Evolutionary conservation across 2,329 filamentous ascomycete genomes (phyloP), one percentile per base, ranked within the genome.

Genomic region (Sphaerulina populicola): DNA sequence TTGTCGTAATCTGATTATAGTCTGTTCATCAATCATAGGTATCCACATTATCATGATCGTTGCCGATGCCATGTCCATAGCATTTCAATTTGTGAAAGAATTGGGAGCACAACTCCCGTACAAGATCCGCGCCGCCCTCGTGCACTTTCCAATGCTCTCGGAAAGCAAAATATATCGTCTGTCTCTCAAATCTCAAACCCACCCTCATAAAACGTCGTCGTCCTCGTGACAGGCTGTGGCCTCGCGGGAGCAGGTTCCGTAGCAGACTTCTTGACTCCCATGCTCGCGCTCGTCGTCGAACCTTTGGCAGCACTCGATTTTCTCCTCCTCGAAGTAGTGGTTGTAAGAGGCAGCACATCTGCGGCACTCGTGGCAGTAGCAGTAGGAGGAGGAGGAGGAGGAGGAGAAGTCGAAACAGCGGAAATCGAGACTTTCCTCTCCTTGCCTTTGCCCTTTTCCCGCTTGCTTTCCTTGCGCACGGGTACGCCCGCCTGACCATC

Each of bases 401-500:
- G 18, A 4, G 35, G 23, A 15, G 44, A 36, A n/a, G 11, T 40
- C 10, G 44, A 47, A 4, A 47, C 15, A 27, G 23, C 23, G 1
- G 23, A 27, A n/a, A 18, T 40, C 10, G 44, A 47, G 6, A 47
- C 15, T 18, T 47, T 47, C 36, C 44, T 39, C 27, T 47, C 44
- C 9, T 47, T 47, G 12, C 35, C 27, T 15, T 51, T 23, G 37
- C 15, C 8, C 42, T n/a, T 15, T 11, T 35, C n/a, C 31, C 2
- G 6, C 14, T 54, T 35, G 18, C 35, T 27, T 12, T 15, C n/a
- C 21, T 33, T 10, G 31, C 66, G 15, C 62, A 52, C 64, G 23
- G 60, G 59, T 35, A 65, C 72, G 6, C 81, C 84, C 43, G 72
- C 69, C 53, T 75, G 73, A 8, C 85, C 86, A 69, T 94, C 89